Conservation (phyloP, 495 filamentous ascomycete species). For the Podospora comata region DNA sequence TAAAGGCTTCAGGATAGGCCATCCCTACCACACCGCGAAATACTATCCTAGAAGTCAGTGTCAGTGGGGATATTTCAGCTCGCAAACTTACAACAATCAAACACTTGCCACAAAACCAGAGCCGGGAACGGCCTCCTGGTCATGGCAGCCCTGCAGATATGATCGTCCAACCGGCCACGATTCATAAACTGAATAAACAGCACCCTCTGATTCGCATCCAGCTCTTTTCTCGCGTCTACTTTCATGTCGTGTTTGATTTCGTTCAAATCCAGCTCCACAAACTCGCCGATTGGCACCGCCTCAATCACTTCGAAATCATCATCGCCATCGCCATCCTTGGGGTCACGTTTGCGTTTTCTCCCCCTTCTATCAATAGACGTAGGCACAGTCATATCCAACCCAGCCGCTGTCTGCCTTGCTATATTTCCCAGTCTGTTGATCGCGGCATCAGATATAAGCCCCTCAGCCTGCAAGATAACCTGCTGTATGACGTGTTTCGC, state of each 20-base stretch:
- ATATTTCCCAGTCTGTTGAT: background rate
- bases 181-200: constrained; percentile 21
- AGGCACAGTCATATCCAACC: background rate
- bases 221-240: background rate
- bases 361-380: background rate
- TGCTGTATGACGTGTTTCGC: constrained; percentile 10
- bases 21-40: constrained; percentile 18
- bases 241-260: background rate
- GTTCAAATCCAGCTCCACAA: background rate
- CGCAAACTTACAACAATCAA: constrained; percentile 18
- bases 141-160: constrained; percentile 8
- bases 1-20: constrained; percentile 16
- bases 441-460: background rate
- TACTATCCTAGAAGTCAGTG: constrained; percentile 3
- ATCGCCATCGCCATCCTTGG: background rate
- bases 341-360: background rate
- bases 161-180: constrained; percentile 10
- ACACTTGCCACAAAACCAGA: constrained; percentile 17
- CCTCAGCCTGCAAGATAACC: background rate
- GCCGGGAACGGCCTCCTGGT: background rate
- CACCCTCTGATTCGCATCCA: constrained; percentile 5
- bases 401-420: background rate
- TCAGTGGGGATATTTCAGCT: background rate
- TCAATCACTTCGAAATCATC: background rate
- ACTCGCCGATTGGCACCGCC: background rate